Conservation (phyloP, 495 filamentous ascomycete genomes). For the Bryoglossum gracile region DNA sequence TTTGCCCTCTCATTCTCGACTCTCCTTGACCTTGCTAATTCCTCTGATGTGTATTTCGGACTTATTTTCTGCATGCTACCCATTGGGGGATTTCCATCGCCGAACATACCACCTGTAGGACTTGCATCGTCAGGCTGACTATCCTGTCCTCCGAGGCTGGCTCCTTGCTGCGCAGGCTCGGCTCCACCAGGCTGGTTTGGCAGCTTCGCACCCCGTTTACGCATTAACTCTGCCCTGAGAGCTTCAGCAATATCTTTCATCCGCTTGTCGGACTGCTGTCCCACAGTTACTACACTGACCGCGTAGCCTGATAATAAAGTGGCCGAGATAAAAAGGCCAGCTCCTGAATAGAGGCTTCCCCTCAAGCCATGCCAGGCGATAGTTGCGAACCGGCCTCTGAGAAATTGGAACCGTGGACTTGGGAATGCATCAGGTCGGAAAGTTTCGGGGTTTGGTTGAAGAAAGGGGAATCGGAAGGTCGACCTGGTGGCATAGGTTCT, state of each 20-base stretch:
- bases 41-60: neutral
- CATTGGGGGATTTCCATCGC: neutral
- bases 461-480: constrained; percentile 24
- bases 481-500: constrained; percentile 6
- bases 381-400: constrained; percentile 3
- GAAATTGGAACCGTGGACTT: neutral
- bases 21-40: neutral
- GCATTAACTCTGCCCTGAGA: neutral
- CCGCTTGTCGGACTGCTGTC: constrained; percentile 14
- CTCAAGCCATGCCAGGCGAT: constrained; percentile 14
- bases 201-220: neutral
- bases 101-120: constrained; percentile 20
- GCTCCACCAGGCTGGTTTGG: neutral
- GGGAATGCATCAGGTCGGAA: constrained; percentile 15
- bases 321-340: constrained; percentile 1
- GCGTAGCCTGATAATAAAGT: constrained; percentile 17
- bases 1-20: neutral
- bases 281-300: constrained; percentile 9
- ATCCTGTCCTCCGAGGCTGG: neutral
- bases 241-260: constrained; percentile 12
- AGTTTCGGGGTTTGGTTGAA: constrained; percentile 16
- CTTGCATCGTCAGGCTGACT: constrained; percentile 22
- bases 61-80: too few relatives aligned
- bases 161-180: neutral
- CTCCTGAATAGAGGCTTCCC: constrained; percentile 1